Evolutionary conservation across 78 protist genomes (phyloP).

Genomic region (Pelomyxa schiedti): DNA sequence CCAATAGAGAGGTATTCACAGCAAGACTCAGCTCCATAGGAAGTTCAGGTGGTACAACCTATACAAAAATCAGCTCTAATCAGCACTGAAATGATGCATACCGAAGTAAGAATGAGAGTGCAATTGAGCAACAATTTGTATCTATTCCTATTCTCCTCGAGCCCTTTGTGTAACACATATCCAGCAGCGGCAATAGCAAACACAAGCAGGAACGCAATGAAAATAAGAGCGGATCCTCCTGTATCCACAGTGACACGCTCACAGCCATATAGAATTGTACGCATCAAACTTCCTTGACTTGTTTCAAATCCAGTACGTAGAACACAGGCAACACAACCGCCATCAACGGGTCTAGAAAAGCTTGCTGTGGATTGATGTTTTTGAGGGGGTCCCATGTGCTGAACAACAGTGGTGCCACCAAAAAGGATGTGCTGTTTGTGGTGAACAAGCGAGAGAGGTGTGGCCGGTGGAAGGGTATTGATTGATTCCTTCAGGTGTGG

Average conservation of each 20-base stretch:
- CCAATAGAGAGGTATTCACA: conserved; percentile 62
- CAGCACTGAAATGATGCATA: no score
- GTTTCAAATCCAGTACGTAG: conserved; percentile 87
- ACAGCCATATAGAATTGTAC: conserved; percentile 80
- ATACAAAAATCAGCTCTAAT: no score
- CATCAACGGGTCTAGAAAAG: conserved; percentile 12
- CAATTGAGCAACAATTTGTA: conserved; percentile 81
- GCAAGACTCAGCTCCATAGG: conserved; percentile 97
- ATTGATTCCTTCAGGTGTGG: conserved; percentile 76
- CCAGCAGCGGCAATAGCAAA: conserved; percentile 81
- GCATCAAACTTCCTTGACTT: conserved; percentile 79
- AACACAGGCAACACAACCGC: conserved; percentile 53
- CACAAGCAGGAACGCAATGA: conserved; percentile 73
- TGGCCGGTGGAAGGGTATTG: neutral
- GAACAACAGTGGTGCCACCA: conserved; percentile 80
- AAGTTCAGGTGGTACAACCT: conserved; percentile 99
- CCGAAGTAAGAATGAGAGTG: conserved; percentile 78
- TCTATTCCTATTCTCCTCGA: conserved; percentile 27
- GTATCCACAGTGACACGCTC: conserved; percentile 71
- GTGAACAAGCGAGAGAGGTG: neutral
- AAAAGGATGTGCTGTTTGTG: conserved; percentile 55
- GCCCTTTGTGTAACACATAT: conserved; percentile 61
- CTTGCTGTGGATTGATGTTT: neutral
- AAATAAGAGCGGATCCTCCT: conserved; percentile 66
- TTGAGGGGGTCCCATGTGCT: no score